A percentile compares a stretch with the other conserved stretches of the same genome.
These are phyloP conservation scores for Globisporangium irregulare DNA, from an alignment of 352 stramenopile species.

Conservation along the genomic window DNA sequence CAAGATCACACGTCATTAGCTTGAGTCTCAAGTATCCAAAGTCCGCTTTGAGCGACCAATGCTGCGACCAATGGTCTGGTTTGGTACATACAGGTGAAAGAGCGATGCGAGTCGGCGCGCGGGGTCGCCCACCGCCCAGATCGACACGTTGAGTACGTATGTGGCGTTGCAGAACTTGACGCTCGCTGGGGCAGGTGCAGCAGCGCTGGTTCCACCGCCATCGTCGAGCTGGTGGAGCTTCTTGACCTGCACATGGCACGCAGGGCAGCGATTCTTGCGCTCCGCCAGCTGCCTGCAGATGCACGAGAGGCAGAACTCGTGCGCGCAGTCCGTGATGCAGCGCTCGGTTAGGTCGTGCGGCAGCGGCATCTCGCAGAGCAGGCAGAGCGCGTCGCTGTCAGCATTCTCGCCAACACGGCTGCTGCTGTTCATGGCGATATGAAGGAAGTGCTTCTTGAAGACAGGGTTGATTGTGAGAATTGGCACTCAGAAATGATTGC, in stretches of 20 bases:
- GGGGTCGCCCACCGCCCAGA: conserved; percentile 74
- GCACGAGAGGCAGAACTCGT: conserved; percentile 79
- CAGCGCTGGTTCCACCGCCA: not conserved
- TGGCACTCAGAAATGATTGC: too few relatives aligned
- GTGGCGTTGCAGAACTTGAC: conserved; percentile 81
- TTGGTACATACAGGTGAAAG: conserved; percentile 62
- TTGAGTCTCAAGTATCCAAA: not conserved
- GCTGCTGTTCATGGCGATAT: conserved; percentile 2
- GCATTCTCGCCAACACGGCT: not conserved
- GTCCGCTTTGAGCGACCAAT: not conserved
- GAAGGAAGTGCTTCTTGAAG: not conserved
- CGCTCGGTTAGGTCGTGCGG: conserved; percentile 31
- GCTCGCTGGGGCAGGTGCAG: conserved; percentile 38
- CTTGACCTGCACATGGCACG: conserved; percentile 57
- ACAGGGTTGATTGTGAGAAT: too few relatives aligned
- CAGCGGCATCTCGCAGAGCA: conserved; percentile 52
- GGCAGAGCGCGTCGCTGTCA: conserved; percentile 31
- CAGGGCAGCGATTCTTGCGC: conserved; percentile 66
- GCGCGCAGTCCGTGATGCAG: conserved; percentile 73
- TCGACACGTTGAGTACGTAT: conserved; percentile 76
- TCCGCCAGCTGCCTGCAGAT: conserved; percentile 48
- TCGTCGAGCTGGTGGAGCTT: conserved; percentile 47
- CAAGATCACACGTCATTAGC: not conserved
- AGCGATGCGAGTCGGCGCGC: conserved; percentile 54
- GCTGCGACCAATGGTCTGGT: not conserved